These are phyloP conservation scores for Boletus subcaerulescens DNA, from an alignment of 768 basidiomycete genomes.

Conservation along the genomic window DNA sequence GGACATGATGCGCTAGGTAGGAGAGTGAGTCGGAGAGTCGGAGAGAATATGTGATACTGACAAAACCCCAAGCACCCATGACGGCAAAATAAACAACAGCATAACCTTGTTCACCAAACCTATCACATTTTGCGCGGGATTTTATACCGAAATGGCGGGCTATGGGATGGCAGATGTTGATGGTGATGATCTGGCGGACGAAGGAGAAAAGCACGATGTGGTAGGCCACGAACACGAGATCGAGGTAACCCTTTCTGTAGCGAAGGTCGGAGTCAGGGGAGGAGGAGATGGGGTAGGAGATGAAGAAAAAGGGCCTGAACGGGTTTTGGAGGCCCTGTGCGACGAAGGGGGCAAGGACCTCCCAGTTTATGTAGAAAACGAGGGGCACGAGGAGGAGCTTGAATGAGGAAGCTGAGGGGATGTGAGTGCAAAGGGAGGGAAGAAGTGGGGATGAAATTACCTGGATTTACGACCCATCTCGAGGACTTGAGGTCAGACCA, in stretches of 20 bases:
- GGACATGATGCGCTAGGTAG: slow-evolving; percentile 73
- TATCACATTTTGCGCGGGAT: slow-evolving; percentile 61
- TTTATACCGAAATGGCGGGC: slow-evolving; percentile 71
- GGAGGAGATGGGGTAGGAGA: slow-evolving; percentile 59
- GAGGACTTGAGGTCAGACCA: slow-evolving; percentile 50
- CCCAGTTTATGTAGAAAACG: slow-evolving; percentile 65
- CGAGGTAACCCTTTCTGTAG: slow-evolving; percentile 71
- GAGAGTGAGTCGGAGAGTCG: not conserved
- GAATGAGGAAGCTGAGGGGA: slow-evolving; percentile 53
- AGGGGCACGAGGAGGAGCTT: slow-evolving; percentile 62
- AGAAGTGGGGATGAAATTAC: slow-evolving; percentile 32
- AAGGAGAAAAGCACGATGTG: slow-evolving; percentile 89
- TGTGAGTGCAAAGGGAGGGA: not conserved
- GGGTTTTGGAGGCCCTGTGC: slow-evolving; percentile 60
- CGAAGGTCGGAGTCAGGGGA: slow-evolving; percentile 53
- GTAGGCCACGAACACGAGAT: slow-evolving; percentile 77
- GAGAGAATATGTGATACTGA: slow-evolving; percentile 36
- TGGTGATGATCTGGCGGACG: slow-evolving; percentile 69
- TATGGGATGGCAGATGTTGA: slow-evolving; percentile 63
- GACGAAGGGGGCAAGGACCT: slow-evolving; percentile 47
- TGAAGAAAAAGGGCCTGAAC: slow-evolving; percentile 65
- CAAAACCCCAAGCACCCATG: slow-evolving; percentile 74
- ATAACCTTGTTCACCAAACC: slow-evolving; percentile 93
- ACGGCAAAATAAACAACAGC: slow-evolving; percentile 75
- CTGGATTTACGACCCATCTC: slow-evolving; percentile 74